Percentiles rank a stretch among this genome's conserved stretches.
These are phyloP conservation scores for Cystobasidium ongulense DNA, from an alignment of 768 basidiomycete genomes.

Conservation along the genomic window DNA sequence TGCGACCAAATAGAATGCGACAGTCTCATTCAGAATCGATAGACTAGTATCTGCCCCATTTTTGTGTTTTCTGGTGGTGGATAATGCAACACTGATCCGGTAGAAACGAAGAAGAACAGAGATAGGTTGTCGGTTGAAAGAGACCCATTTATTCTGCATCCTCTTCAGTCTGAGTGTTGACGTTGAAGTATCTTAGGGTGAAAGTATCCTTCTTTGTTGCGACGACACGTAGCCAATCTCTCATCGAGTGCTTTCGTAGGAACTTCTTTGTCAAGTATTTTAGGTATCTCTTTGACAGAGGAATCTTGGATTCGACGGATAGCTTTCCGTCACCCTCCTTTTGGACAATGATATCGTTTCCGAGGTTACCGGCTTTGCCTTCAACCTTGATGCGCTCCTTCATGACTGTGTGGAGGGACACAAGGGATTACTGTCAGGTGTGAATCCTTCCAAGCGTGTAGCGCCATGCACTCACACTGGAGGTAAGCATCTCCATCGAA, in stretches of 20 bases:
- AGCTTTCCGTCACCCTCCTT: slow-evolving; percentile 79
- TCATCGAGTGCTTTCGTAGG: slow-evolving; percentile 57
- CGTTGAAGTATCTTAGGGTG: slow-evolving; percentile 74
- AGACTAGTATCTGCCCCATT: neutral
- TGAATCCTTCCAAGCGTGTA: neutral
- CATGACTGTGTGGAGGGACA: slow-evolving; percentile 48
- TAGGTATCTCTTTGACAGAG: slow-evolving; percentile 89
- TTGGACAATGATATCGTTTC: slow-evolving; percentile 74
- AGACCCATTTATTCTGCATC: slow-evolving; percentile 9
- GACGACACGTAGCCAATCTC: slow-evolving; percentile 97
- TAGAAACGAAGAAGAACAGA: neutral
- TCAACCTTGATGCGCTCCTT: slow-evolving; percentile 92
- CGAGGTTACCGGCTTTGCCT: slow-evolving; percentile 82
- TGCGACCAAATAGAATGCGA: too few relatives aligned
- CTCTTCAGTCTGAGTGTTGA: slow-evolving; percentile 39
- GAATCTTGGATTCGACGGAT: slow-evolving; percentile 72
- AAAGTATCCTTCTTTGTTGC: slow-evolving; percentile 88
- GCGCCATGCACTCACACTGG: slow-evolving; percentile 36
- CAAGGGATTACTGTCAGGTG: neutral
- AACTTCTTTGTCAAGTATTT: slow-evolving; percentile 94
- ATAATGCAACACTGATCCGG: neutral
- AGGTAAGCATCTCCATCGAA: slow-evolving; percentile 43
- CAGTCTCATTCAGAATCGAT: neutral
- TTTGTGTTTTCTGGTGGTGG: neutral
- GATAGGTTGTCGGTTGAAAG: neutral